Evolutionary conservation across 441 rosid genomes (phyloP).

Genomic region (Pelargonium fulgidum): DNA sequence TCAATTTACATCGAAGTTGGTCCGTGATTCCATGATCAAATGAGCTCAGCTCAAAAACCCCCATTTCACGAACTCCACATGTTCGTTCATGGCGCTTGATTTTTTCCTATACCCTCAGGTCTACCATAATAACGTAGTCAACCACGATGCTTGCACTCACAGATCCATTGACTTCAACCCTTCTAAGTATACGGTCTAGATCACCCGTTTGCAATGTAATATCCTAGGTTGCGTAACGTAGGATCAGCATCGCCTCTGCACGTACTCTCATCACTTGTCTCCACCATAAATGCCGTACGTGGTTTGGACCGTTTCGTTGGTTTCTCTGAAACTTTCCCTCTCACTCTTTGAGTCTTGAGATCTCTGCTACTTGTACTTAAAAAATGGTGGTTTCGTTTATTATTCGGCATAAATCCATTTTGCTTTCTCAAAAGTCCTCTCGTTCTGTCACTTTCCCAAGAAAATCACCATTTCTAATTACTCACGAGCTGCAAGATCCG

Average conservation of each 20-base stretch:
- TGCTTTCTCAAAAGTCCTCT: conserved; percentile 9
- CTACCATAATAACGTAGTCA: too few species aligned
- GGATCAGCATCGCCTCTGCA: conserved; percentile 8
- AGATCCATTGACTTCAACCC: conserved; percentile 20
- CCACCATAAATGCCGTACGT: too few species aligned
- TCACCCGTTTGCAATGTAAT: conserved; percentile 11
- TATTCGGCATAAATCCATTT: not conserved
- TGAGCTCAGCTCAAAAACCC: too few species aligned
- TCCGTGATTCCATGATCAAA: too few species aligned
- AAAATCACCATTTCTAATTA: conserved; percentile 16
- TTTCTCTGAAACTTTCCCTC: not conserved
- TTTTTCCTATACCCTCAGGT: too few species aligned
- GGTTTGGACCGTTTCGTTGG: not conserved
- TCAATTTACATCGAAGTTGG: too few species aligned
- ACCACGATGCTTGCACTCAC: conserved; percentile 7
- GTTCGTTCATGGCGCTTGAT: too few species aligned
- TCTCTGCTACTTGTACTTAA: conserved; percentile 11
- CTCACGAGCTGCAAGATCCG: too few species aligned
- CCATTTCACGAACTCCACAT: too few species aligned
- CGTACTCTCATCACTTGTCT: too few species aligned
- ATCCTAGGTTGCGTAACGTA: conserved; percentile 15
- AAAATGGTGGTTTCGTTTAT: conserved; percentile 12
- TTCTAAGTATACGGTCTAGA: not conserved
- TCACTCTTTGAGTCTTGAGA: not conserved
- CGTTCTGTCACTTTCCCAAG: conserved; percentile 25